Evolutionary conservation across 176 grass and related monocot genomes (phyloP).

Genomic region (Musa troglodytarum): DNA sequence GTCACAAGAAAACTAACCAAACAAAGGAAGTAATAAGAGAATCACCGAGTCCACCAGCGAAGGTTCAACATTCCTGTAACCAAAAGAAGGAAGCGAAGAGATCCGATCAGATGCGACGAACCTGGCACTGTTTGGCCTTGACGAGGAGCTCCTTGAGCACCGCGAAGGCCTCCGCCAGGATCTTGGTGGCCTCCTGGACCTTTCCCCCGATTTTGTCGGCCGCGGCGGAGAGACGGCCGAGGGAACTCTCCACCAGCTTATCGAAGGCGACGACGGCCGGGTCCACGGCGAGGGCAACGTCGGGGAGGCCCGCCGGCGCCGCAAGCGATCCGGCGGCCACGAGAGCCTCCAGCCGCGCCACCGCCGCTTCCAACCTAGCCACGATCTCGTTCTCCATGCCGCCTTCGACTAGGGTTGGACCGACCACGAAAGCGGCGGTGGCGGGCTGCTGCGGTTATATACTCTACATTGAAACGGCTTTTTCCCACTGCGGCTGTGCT

Average conservation of each 20-base stretch:
- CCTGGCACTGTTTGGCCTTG: conserved; percentile 39
- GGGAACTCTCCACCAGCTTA: conserved; percentile 19
- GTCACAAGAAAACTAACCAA: not conserved
- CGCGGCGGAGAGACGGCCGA: conserved; percentile 29
- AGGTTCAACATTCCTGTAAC: not conserved
- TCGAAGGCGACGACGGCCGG: conserved; percentile 37
- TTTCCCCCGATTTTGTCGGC: conserved; percentile 39
- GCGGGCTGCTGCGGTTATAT: too few species aligned
- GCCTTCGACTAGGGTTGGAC: not conserved
- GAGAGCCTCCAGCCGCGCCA: conserved; percentile 38
- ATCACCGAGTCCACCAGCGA: not conserved
- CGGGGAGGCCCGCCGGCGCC: not conserved
- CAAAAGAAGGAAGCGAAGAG: not conserved
- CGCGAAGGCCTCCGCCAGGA: conserved; percentile 47
- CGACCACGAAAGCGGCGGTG: too few species aligned
- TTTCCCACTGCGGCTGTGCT: too few species aligned
- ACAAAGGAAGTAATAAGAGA: not conserved
- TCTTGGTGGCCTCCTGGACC: conserved; percentile 29
- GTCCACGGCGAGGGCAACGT: not conserved
- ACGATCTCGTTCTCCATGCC: conserved; percentile 35
- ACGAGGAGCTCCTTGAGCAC: conserved; percentile 36
- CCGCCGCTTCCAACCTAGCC: conserved; percentile 35
- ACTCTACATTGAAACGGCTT: too few species aligned
- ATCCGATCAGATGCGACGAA: not conserved
- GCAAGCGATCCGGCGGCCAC: not conserved